Conservation (phyloP, 2,329 filamentous ascomycete species). For the Neofusicoccum sp. region DNA sequence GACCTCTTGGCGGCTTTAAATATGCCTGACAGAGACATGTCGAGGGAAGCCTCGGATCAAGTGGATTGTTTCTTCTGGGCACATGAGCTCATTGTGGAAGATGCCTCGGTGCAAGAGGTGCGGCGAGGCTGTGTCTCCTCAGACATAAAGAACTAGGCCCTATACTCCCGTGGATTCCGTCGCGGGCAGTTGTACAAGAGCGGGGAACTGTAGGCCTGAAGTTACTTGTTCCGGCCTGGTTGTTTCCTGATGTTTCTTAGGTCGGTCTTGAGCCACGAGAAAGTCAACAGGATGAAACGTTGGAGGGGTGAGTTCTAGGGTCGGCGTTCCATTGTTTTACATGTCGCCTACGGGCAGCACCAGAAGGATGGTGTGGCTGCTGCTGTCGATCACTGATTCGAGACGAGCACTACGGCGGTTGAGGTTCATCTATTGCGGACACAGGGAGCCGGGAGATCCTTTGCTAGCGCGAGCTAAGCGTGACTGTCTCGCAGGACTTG, state of each 20-base stretch:
- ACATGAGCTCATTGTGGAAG: not conserved
- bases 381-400: not conserved
- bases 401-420: not conserved
- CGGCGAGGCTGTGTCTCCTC: not conserved
- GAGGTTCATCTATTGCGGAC: conserved; percentile 4
- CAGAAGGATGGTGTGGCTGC: not conserved
- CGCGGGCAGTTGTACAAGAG: not conserved
- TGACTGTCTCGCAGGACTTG: not conserved
- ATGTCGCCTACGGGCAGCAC: not conserved
- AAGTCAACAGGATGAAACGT: not conserved
- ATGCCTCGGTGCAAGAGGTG: not conserved
- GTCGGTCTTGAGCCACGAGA: not conserved
- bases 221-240: not conserved
- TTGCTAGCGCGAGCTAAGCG: not conserved
- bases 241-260: not conserved
- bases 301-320: not conserved
- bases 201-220: not conserved
- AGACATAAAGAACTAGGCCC: not conserved
- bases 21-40: not conserved
- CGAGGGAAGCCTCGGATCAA: not conserved
- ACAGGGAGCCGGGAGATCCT: not conserved
- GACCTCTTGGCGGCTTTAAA: not conserved
- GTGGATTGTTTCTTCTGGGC: not conserved
- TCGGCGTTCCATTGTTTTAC: not conserved
- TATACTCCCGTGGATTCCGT: not conserved